Evolutionary conservation across 2,329 filamentous ascomycete genomes (phyloP), one percentile per base, ranked within the genome.

Genomic region (Endothia cerciana): DNA sequence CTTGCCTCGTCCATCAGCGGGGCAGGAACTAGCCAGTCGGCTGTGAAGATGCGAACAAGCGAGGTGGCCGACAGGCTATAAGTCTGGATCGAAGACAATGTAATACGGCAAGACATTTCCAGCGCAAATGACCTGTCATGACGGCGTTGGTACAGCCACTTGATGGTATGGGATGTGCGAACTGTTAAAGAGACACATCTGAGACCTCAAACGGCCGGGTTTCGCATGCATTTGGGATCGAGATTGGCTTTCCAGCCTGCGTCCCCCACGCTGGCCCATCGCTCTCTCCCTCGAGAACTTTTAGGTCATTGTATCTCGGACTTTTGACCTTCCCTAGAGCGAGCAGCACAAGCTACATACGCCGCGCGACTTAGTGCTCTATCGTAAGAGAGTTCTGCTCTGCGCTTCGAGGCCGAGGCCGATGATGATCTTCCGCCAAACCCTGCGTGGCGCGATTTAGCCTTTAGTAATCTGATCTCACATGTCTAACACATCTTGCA

Each of bases 401-500:
- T 11, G 45, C 45, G 11, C 13, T 25, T 11, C 4, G 45, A 13
- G 22, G 25, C 13, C 28, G 25, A 53, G 33, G 36, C 38, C n/a
- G 15, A 28, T 7, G 11, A 7, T 38, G 25, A 33, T 30, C 25
- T 3, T 6, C 2, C 11, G 43, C 7, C 19, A 61, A 15, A 3
- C 4, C 22, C 40, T 25, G 11, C n/a, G 55, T 62, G 63, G 59
- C 33, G 55, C n/a, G 25, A 4, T 25, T 33, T 15, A 22, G 40
- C 65, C 43, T 15, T 40, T 28, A 25, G 28, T 25, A 11, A 36
- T 22, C n/a, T 56, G 59, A 60, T 38, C 47, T 65, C 60, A 60
- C 36, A 60, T 60, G 65, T 67, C 65, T 67, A 49, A 65, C 55
- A 62, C 63, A 65, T 63, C 59, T 59, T 36, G 47, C n/a, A 25